Conservation (phyloP, 371 early-diverging fungal species). For the Zychaea mexicana region DNA sequence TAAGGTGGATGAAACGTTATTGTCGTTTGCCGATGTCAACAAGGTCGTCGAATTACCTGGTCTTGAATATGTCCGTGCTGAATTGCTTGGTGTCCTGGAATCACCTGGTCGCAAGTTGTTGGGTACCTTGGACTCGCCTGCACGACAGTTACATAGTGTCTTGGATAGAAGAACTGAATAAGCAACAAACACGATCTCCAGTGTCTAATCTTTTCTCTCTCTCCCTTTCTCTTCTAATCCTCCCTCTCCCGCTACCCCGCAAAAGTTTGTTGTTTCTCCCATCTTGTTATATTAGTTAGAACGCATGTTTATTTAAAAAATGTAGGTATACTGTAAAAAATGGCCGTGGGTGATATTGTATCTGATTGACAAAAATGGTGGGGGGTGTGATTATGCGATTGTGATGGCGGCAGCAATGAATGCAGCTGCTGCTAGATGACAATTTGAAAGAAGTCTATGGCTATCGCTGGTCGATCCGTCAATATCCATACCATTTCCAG, state of each 20-base stretch:
- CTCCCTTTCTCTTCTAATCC: not conserved
- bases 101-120: constrained; percentile 60
- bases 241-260: no score
- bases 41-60: constrained; percentile 62
- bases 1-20: constrained; percentile 56
- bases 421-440: not conserved
- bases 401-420: not conserved
- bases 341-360: no score
- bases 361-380: not conserved
- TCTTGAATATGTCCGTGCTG: constrained; percentile 52
- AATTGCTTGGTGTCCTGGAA: constrained; percentile 60
- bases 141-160: constrained; percentile 48
- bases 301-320: no score
- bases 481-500: constrained; percentile 13
- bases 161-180: constrained; percentile 47
- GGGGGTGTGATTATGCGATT: not conserved
- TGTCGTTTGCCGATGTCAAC: constrained; percentile 56
- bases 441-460: not conserved
- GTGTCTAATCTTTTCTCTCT: no score
- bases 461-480: not conserved
- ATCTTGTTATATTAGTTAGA: no score
- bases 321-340: no score
- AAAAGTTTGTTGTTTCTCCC: no score
- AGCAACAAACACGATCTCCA: no score
- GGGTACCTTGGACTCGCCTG: constrained; percentile 49